phyloP scores from a whole-genome alignment of 2,329 filamentous ascomycete species.

The Stachybotrys chlorohalonatus region DNA sequence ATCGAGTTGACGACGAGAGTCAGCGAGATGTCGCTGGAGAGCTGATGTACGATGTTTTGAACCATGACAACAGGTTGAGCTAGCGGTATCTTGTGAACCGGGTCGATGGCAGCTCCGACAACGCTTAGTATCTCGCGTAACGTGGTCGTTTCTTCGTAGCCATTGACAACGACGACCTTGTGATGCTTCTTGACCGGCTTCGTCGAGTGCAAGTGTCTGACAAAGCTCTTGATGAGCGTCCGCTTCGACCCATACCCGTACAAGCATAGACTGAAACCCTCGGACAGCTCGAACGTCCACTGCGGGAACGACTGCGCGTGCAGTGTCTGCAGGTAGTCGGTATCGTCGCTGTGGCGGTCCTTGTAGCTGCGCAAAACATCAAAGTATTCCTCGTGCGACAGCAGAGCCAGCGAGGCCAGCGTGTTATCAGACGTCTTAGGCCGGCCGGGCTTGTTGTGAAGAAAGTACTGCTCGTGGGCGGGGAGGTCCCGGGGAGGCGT shows the following conservation, averaged over 20 bases:
- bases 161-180: slow-evolving; percentile 75
- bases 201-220: slow-evolving; percentile 49
- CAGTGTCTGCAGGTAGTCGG: slow-evolving; percentile 61
- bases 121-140: slow-evolving; percentile 62
- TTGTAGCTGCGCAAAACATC: slow-evolving; percentile 48
- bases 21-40: slow-evolving; percentile 40
- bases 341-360: slow-evolving; percentile 63
- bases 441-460: slow-evolving; percentile 75
- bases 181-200: slow-evolving; percentile 20
- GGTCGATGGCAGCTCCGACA: slow-evolving; percentile 54
- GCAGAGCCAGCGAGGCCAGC: slow-evolving; percentile 61
- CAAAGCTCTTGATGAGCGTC: slow-evolving; percentile 64
- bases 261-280: slow-evolving; percentile 81
- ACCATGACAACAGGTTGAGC: slow-evolving; percentile 62
- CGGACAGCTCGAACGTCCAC: slow-evolving; percentile 82
- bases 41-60: slow-evolving; percentile 52
- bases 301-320: slow-evolving; percentile 80
- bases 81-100: slow-evolving; percentile 38
- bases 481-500: slow-evolving; percentile 76
- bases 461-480: slow-evolving; percentile 87
- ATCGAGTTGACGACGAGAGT: slow-evolving; percentile 78
- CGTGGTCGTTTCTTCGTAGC: slow-evolving; percentile 60
- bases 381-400: slow-evolving; percentile 92
- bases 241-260: slow-evolving; percentile 93
- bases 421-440: slow-evolving; percentile 83